Base-by-base conservation (phyloP, 805 yeast genomes). In the Saccharomyces jurei region DNA sequence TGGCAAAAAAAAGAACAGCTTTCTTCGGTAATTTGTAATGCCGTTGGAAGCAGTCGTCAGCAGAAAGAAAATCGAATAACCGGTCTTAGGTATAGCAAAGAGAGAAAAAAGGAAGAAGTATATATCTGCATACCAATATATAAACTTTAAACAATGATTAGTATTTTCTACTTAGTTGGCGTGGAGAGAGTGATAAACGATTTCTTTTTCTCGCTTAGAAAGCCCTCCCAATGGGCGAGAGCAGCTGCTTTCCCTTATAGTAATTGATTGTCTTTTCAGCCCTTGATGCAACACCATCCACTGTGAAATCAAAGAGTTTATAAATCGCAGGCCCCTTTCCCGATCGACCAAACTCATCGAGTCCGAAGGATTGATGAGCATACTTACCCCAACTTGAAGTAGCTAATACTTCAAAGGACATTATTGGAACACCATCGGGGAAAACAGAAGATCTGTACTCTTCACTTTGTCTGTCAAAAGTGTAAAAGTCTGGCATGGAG, bases 281-380 rank as follows among this genome's bases (percentile, higher is more conserved):
- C 76, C 91, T 89, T 68, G 81, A 77, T 67, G 96, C 94, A 72
- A 92, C 78, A 62, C 96, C 96, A 72, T 88, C 97, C 57, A 94
- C 86, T 55, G 95, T 89, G 80, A 92, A 91, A 65, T 81, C 96
- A 65, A 92, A 88, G 77, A 69, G 77, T 74, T 88, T 82, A 85
- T 84, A 92, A 59, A 91, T 81, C 60, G 86, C 88, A 55, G 76
- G 74, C 69, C 86, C 95, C 72, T 89, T 87, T 72, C 96, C 98
- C 58, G 97, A 90, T 58, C 91, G 94, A 81, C 99, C 99, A 71
- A 94, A 92, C 77, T 89, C 83, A 82, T 89, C 84, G 70, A 92
- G 80, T 76, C 97, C 97, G 67, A 92, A 89, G 74, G 89, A 96
- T 79, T 87, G 94, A 78, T 92, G 98, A 57, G 97, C 82, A 80